These are phyloP conservation scores for Myriosclerotinia duriaeana DNA, from an alignment of 2,329 filamentous ascomycete genomes.

Conservation along the genomic window DNA sequence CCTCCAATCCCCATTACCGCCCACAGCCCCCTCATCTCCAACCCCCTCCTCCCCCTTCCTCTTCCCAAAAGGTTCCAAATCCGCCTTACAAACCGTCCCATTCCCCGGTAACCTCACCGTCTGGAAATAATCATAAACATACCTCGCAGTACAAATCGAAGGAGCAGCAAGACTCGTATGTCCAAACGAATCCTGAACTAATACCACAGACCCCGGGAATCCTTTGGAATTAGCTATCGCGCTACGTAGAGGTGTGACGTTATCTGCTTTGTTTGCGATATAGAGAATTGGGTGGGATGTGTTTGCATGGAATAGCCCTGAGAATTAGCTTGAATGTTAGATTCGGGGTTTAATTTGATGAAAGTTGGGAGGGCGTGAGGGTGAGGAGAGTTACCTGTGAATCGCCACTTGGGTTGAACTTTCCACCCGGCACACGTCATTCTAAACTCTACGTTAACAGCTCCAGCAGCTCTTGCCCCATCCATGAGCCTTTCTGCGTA, in stretches of 20 bases:
- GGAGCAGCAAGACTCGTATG: constrained; percentile 4
- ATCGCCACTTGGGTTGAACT: constrained; percentile 39
- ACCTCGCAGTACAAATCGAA: background rate
- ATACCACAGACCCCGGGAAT: constrained; percentile 48
- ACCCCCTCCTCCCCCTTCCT: background rate
- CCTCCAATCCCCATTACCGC: too few relatives aligned
- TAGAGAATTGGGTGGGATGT: constrained; percentile 43
- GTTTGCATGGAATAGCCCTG: constrained; percentile 41
- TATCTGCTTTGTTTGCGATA: constrained; percentile 43
- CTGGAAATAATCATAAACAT: background rate
- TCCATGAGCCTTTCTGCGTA: constrained; percentile 34
- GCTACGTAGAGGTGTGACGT: constrained; percentile 41
- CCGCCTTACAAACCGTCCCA: background rate
- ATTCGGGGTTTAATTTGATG: background rate
- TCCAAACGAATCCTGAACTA: constrained; percentile 53
- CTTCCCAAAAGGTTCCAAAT: background rate
- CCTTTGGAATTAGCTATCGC: constrained; percentile 40
- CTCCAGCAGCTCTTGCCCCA: constrained; percentile 47
- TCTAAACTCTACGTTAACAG: constrained; percentile 45
- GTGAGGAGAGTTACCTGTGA: constrained; percentile 27
- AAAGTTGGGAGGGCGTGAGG: too few relatives aligned
- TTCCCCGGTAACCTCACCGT: background rate
- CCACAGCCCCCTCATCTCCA: too few relatives aligned
- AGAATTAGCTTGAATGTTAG: background rate
- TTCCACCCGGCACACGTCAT: constrained; percentile 42